Percentiles rank a stretch among this genome's conserved stretches.
Evolutionary conservation across 192 early-diverging fungal genomes (phyloP).

Genomic region (Powellomyces hirtus): DNA sequence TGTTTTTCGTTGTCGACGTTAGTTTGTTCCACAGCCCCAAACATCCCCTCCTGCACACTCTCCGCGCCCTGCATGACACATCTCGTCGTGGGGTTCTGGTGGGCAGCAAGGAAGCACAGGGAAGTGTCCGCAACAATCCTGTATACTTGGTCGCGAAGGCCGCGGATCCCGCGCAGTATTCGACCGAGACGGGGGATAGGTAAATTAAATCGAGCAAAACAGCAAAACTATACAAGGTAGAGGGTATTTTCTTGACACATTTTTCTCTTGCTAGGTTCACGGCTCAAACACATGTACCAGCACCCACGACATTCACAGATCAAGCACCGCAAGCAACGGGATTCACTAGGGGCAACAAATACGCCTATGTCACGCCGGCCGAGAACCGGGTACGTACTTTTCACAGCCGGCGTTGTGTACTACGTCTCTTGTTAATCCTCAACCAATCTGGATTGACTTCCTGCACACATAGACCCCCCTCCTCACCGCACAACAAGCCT

Average conservation of each 20-base stretch:
- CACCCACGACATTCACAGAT: neutral
- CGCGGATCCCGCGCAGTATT: slow-evolving; percentile 24
- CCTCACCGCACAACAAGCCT: too few species aligned
- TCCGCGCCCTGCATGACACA: neutral
- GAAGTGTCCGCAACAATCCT: slow-evolving; percentile 46
- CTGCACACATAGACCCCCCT: too few species aligned
- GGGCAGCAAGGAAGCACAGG: slow-evolving; percentile 44
- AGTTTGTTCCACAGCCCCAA: neutral
- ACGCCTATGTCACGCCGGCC: neutral
- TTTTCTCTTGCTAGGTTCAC: slow-evolving; percentile 19
- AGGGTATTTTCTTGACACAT: neutral
- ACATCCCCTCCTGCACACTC: neutral
- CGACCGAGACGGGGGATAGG: slow-evolving; percentile 42
- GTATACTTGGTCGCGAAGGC: slow-evolving; percentile 19
- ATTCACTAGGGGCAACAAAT: slow-evolving; percentile 39
- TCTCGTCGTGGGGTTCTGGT: neutral
- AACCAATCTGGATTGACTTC: too few species aligned
- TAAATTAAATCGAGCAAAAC: neutral
- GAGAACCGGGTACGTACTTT: neutral
- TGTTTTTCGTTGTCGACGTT: too few species aligned
- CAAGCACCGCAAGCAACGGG: slow-evolving; percentile 22
- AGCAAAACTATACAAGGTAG: neutral
- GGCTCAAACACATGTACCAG: neutral
- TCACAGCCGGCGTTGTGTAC: too few species aligned
- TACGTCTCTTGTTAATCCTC: too few species aligned